Evolutionary conservation across 2,329 filamentous ascomycete genomes (phyloP), one percentile per base, ranked within the genome.

Genomic region (Lachnellula subtilissima): DNA sequence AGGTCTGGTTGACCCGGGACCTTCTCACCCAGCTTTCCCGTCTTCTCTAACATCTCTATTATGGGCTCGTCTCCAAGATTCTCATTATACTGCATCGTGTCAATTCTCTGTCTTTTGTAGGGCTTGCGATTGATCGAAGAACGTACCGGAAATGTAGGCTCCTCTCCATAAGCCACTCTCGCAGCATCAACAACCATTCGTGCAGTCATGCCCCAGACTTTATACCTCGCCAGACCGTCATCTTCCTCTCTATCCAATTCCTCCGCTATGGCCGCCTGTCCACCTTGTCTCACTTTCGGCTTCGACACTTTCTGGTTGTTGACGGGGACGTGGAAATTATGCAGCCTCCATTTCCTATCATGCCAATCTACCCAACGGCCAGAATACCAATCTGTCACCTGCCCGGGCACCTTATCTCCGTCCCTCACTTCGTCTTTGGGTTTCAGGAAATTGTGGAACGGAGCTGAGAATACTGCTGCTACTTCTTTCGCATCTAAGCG

Each of bases 201-300:
- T 2, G 91, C 93, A 52, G 93, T 97, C 90, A 97, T 93, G 15
- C 93, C 93, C 82, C 92, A 97, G 4, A 97, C 91, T 64, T 88
- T 85, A 73, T 94, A 96, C 39, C 88, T 78, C 43, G 74, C 74
- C 46, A 79, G 62, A 9, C 71, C 67, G 4, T 72, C 68, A 11
- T 73, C 70, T 57, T 79, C 74, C 59, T 75, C 76, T 60, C 79
- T 75, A 55, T 82, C 75, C 15, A 79, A 64, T 58, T 71, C 66
- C 57, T 75, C 74, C 3, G 71, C 72, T 48, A 76, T 66, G 43
- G 74, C 71, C 52, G 75, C 74, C 69, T 83, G 72, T 42, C 69
- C 73, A 55, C 72, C 73, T 54, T 69, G 65, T 57, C 65, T 61
- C 1, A 66, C 52, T 32, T 63, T 67, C 0, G 87, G 85, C 71